Evolutionary conservation across 345 rosid genomes (phyloP).

Genomic region (Salix arbutifolia): DNA sequence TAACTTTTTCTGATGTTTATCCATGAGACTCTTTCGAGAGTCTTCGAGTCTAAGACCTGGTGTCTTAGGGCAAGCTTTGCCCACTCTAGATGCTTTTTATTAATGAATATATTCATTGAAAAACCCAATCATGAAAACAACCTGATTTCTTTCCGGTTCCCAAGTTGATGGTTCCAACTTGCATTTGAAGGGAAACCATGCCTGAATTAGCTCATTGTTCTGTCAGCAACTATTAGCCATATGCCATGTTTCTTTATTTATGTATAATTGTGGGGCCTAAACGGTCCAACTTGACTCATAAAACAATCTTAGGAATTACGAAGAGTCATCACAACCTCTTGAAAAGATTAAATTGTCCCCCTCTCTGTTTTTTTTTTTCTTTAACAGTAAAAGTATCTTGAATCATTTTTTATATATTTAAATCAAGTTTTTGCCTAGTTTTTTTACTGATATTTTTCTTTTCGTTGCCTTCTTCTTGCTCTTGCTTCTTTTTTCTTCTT

Average conservation of each 20-base stretch:
- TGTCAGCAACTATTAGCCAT: not conserved
- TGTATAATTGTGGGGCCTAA: not conserved
- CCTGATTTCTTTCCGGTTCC: not conserved
- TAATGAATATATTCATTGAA: not conserved
- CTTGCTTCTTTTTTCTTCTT: too few relatives aligned
- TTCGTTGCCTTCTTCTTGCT: too few relatives aligned
- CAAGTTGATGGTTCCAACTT: not conserved
- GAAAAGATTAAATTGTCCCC: not conserved
- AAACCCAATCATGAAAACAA: not conserved
- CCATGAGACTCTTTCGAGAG: too few relatives aligned
- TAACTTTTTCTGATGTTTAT: not conserved
- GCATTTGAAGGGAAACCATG: not conserved
- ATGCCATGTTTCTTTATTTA: not conserved
- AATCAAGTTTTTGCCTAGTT: too few relatives aligned
- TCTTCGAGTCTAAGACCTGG: too few relatives aligned
- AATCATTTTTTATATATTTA: not conserved
- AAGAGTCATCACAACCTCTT: not conserved
- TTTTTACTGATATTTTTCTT: too few relatives aligned
- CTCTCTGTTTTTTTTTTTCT: too few relatives aligned
- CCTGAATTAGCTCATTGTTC: not conserved
- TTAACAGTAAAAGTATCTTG: not conserved
- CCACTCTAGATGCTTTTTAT: not conserved
- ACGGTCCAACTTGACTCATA: not conserved
- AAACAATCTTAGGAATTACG: not conserved
- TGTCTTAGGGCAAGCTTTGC: not conserved